phyloP scores from a whole-genome alignment of 805 yeast genomes.

The Starmerella floris region DNA sequence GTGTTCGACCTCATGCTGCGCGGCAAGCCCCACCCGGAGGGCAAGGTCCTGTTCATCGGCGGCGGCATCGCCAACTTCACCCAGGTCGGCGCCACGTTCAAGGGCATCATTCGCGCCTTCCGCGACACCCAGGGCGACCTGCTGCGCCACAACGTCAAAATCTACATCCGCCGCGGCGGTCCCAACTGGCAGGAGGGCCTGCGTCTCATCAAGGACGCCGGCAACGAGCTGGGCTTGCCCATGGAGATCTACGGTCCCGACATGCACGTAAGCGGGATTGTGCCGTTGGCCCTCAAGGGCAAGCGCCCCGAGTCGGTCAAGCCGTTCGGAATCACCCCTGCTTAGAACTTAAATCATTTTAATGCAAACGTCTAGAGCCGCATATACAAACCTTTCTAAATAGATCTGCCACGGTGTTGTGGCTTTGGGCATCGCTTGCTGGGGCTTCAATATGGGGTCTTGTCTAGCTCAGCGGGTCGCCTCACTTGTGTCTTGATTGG shows the following conservation, averaged over 20 bases:
- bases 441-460: no score
- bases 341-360: no score
- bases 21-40: constrained; percentile 29
- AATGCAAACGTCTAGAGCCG: no score
- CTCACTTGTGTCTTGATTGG: no score
- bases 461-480: no score
- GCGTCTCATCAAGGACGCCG: constrained; percentile 33
- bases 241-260: constrained; percentile 41
- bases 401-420: no score
- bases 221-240: constrained; percentile 34
- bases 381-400: no score
- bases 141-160: constrained; percentile 31
- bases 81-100: constrained; percentile 36
- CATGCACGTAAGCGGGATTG: constrained; percentile 38
- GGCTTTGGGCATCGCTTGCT: no score
- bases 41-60: constrained; percentile 35
- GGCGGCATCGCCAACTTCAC: constrained; percentile 39
- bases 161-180: constrained; percentile 36
- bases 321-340: constrained; percentile 29
- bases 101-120: constrained; percentile 39
- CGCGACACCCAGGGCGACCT: constrained; percentile 30
- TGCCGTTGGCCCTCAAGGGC: constrained; percentile 32
- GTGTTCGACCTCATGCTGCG: constrained; percentile 36
- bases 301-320: constrained; percentile 31
- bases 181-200: constrained; percentile 40